Evolutionary conservation across 495 filamentous ascomycete genomes (phyloP).

Genomic region (Lasiosphaeria ovina): DNA sequence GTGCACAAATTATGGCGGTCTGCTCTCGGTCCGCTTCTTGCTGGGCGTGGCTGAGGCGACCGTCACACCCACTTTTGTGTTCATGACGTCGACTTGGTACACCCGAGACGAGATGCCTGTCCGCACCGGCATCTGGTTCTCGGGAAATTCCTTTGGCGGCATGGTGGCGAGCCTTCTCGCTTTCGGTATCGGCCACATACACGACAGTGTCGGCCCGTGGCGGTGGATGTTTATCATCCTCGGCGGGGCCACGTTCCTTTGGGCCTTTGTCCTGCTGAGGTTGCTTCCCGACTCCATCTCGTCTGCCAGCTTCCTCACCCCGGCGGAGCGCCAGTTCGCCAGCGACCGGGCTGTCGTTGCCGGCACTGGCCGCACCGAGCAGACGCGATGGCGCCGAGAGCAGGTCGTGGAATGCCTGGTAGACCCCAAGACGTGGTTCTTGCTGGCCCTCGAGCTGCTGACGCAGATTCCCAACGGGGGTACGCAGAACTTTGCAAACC

Average conservation of each 20-base stretch:
- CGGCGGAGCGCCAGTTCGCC: constrained; percentile 45
- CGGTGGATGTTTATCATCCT: constrained; percentile 61
- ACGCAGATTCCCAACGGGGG: constrained; percentile 48
- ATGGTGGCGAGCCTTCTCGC: constrained; percentile 61
- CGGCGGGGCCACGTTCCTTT: constrained; percentile 51
- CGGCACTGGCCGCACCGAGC: constrained; percentile 36
- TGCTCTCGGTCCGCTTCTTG: constrained; percentile 55
- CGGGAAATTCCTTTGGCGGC: constrained; percentile 58
- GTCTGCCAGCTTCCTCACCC: constrained; percentile 49
- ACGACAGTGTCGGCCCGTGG: constrained; percentile 63
- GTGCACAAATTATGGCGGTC: constrained; percentile 63
- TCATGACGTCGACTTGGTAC: constrained; percentile 57
- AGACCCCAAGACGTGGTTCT: constrained; percentile 45
- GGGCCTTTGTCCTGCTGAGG: constrained; percentile 42
- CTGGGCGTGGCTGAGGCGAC: constrained; percentile 63
- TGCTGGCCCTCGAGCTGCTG: constrained; percentile 37
- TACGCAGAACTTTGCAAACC: constrained; percentile 42
- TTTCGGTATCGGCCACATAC: constrained; percentile 54
- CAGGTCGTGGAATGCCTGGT: constrained; percentile 38
- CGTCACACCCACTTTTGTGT: constrained; percentile 57
- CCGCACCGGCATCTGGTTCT: constrained; percentile 65
- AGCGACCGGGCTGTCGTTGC: constrained; percentile 40
- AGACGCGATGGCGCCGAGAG: constrained; percentile 34
- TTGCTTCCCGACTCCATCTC: constrained; percentile 55
- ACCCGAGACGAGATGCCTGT: constrained; percentile 59